Conservation (phyloP, 768 basidiomycete genomes). For the Podaxis mareebaensis region DNA sequence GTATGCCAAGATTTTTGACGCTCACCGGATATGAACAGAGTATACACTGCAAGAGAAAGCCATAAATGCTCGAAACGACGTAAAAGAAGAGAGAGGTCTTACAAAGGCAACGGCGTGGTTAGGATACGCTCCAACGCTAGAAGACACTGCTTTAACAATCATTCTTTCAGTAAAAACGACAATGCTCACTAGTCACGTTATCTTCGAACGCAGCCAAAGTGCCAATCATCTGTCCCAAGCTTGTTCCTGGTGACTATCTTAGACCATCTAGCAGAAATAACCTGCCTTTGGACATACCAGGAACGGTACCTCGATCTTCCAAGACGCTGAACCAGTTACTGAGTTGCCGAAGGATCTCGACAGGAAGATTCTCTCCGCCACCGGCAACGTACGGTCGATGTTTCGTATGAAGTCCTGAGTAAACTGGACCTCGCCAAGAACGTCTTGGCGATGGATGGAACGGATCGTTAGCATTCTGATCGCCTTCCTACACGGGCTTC, state of each 20-base stretch:
- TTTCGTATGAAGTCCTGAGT: slow-evolving; percentile 31
- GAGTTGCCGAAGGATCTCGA: slow-evolving; percentile 54
- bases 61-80: background rate
- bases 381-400: slow-evolving; percentile 37
- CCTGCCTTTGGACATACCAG: slow-evolving; percentile 34
- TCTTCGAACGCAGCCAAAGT: slow-evolving; percentile 55
- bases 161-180: background rate
- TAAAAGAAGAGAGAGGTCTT: slow-evolving; percentile 27
- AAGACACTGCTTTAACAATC: background rate
- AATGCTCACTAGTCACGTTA: slow-evolving; percentile 43
- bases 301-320: slow-evolving; percentile 59
- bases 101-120: slow-evolving; percentile 69
- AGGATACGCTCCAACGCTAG: slow-evolving; percentile 59
- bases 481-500: background rate
- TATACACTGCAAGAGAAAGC: slow-evolving; percentile 44
- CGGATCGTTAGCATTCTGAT: slow-evolving; percentile 20
- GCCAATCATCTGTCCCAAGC: slow-evolving; percentile 50
- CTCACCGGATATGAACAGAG: slow-evolving; percentile 60
- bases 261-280: background rate
- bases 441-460: slow-evolving; percentile 18
- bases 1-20: background rate
- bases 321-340: slow-evolving; percentile 61
- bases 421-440: slow-evolving; percentile 40
- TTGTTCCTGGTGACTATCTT: slow-evolving; percentile 36
- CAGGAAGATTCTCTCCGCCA: slow-evolving; percentile 55